Conservation (phyloP, 176 grass and related monocot genomes). For the Urochloa ruziziensis region DNA sequence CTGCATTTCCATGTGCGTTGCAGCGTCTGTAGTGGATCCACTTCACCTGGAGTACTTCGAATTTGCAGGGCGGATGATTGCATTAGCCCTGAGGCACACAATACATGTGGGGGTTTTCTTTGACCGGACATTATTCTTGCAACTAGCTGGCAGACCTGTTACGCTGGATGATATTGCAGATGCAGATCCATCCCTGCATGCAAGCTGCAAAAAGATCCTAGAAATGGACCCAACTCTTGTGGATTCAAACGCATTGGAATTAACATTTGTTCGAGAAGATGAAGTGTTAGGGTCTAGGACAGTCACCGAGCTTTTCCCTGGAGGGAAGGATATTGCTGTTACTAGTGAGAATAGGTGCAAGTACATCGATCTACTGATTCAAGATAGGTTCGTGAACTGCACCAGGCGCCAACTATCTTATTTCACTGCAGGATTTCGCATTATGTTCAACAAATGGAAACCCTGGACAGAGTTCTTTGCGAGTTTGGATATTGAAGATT, state of each 20-base stretch:
- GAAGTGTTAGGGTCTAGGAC: conserved; percentile 33
- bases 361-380: conserved; percentile 59
- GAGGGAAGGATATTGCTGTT: conserved; percentile 57
- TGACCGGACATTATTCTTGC: conserved; percentile 55
- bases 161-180: conserved; percentile 62
- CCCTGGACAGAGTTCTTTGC: conserved; percentile 42
- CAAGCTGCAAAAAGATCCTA: conserved; percentile 59
- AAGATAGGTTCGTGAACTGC: conserved; percentile 48
- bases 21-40: conserved; percentile 57
- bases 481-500: conserved; percentile 55
- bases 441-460: conserved; percentile 27
- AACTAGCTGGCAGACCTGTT: conserved; percentile 41
- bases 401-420: conserved; percentile 35
- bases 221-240: conserved; percentile 63
- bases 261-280: conserved; percentile 60
- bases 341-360: conserved; percentile 48
- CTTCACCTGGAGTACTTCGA: conserved; percentile 49
- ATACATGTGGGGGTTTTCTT: conserved; percentile 56
- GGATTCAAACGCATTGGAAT: conserved; percentile 55
- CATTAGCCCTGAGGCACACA: conserved; percentile 54
- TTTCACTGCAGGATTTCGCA: conserved; percentile 51
- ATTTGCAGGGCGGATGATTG: conserved; percentile 57
- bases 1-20: neutral
- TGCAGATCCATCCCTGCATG: conserved; percentile 55
- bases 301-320: conserved; percentile 47